Conservation (phyloP, 306 rosid species). For the Acacia acuminata region DNA sequence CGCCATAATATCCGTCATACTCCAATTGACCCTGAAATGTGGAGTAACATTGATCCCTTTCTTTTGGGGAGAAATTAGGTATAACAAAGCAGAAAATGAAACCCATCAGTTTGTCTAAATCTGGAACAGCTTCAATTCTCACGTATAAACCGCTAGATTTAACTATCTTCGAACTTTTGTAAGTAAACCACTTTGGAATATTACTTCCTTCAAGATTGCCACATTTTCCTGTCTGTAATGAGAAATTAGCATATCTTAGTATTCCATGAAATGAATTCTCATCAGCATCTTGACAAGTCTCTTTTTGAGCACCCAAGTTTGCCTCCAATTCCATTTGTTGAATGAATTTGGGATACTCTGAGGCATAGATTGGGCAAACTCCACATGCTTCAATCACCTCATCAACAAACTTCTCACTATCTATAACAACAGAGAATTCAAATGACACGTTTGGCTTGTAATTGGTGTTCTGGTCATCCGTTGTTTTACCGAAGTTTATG, state of each 20-base stretch:
- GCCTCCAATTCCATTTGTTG: too few relatives aligned
- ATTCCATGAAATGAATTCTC: not conserved
- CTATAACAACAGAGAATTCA: too few relatives aligned
- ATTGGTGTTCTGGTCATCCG: too few relatives aligned
- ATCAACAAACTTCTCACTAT: too few relatives aligned
- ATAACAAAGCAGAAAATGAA: not conserved
- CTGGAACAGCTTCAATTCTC: not conserved
- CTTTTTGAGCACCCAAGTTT: not conserved
- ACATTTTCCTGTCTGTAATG: not conserved
- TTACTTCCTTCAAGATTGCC: not conserved
- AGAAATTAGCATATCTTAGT: not conserved
- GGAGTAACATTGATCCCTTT: not conserved
- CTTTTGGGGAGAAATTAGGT: not conserved
- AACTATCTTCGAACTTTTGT: not conserved
- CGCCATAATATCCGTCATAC: not conserved
- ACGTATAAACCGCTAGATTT: not conserved
- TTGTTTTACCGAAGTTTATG: too few relatives aligned
- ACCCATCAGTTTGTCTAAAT: not conserved
- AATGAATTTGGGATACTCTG: too few relatives aligned
- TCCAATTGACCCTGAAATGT: not conserved
- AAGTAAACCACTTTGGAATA: not conserved
- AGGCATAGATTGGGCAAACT: too few relatives aligned
- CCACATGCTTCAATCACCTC: too few relatives aligned
- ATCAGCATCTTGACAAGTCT: not conserved
- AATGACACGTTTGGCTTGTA: too few relatives aligned